These are phyloP conservation scores for Triglochin maritima DNA, from an alignment of 106 monocot genomes.

Conservation along the genomic window DNA sequence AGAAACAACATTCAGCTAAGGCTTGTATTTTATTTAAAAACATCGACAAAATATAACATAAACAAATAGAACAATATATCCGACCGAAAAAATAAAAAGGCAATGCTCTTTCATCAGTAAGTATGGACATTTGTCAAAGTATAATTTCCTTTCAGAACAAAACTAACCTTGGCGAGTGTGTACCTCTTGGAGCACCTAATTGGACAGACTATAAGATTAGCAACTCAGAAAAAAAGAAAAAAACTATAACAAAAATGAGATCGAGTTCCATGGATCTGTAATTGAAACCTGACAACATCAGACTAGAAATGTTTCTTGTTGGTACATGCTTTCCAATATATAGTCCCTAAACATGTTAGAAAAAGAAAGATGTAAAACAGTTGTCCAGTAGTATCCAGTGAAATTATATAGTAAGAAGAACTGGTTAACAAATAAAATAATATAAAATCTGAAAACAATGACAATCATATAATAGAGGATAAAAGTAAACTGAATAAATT, in stretches of 20 bases:
- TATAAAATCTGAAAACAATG: too few relatives aligned
- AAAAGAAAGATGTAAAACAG: not conserved
- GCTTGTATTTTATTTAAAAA: not conserved
- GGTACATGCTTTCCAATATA: not conserved
- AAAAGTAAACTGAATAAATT: too few relatives aligned
- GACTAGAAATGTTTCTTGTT: not conserved
- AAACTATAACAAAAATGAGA: too few relatives aligned
- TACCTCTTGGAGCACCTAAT: too few relatives aligned
- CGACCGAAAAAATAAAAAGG: not conserved
- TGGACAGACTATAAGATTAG: too few relatives aligned
- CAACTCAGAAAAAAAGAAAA: too few relatives aligned
- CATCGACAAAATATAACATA: not conserved
- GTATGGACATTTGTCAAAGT: not conserved
- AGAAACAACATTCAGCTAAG: not conserved
- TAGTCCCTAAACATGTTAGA: not conserved
- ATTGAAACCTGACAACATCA: too few relatives aligned
- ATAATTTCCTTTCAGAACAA: not conserved
- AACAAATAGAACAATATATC: not conserved
- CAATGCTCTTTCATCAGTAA: not conserved
- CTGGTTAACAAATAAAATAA: too few relatives aligned
- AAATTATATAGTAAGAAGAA: not conserved
- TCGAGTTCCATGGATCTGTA: too few relatives aligned
- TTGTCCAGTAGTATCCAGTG: not conserved
- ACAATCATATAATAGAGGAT: too few relatives aligned
- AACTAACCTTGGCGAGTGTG: not conserved